Evolutionary conservation across 768 basidiomycete species (phyloP), one percentile per base, ranked within the genome.

Genomic region (Serpula lacrymans): DNA sequence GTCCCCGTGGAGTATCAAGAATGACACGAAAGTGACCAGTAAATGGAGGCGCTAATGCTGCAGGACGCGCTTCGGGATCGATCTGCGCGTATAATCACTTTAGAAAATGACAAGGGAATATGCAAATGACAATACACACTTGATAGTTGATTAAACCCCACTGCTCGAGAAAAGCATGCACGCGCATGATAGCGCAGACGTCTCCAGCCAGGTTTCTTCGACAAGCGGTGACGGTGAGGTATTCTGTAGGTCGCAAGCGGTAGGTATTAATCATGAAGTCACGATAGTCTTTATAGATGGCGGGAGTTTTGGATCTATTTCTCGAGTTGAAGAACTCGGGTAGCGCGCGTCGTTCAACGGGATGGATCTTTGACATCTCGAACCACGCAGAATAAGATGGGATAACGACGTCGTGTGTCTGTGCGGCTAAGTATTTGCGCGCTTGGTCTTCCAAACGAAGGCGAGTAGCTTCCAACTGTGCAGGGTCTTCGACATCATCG

Each of bases 181-280:
- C 95, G 38, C 96, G 83, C 94, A 98, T 95, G 54, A 99, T 88
- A 18, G 91, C 92, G 55, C 96, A 97, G 5, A 98, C 96, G 61
- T 99, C 96, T 32, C 96, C 96, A 4, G 95, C 95, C 48, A 99
- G 65, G 64, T 99, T 99, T 48, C 96, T 70, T 57, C 96, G 65
- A 59, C 96, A 99, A 1, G 95, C 95, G 2, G 96, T 99, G 43
- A 98, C 89, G 13, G 96, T 99, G 43, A 99, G 75, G 54, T 99
- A 99, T 60, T 99, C 96, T 17, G 77, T 78, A 2, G 96, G 96
- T 37, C 96, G 77, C 27, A 99, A 73, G 37, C 96, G 76, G 64
- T 97, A 98, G 1, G 96, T 93, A 68, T 99, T 97, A 62, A 99
- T 81, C 95, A 99, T 99, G 53, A 99, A 99, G 72, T 99, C 95